Conservation (phyloP, 2,329 filamentous ascomycete genomes). For the Talaromyces amestolkiae region DNA sequence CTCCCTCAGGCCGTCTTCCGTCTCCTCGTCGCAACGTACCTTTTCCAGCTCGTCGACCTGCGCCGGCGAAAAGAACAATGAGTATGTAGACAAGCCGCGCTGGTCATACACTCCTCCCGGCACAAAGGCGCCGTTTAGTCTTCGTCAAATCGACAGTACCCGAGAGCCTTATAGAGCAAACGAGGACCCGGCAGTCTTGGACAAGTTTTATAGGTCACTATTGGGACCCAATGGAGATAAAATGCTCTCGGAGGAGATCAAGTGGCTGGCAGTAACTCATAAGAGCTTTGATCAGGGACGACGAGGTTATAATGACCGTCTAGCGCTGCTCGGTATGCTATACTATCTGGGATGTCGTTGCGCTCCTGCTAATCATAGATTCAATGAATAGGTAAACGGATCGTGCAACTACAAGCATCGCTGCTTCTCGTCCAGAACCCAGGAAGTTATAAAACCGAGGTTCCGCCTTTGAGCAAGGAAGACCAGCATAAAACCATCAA, state of each 20-base stretch:
- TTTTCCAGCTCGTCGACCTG: slow-evolving; percentile 28
- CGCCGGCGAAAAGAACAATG: slow-evolving; percentile 29
- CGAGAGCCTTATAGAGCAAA: slow-evolving; percentile 63
- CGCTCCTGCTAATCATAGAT: neutral
- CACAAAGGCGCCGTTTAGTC: slow-evolving; percentile 65
- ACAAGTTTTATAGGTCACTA: slow-evolving; percentile 73
- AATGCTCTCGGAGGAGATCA: slow-evolving; percentile 82
- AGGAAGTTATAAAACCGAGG: slow-evolving; percentile 31
- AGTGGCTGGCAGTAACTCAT: slow-evolving; percentile 95
- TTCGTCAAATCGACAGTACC: slow-evolving; percentile 33
- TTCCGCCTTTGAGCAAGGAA: slow-evolving; percentile 42
- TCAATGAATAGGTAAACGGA: slow-evolving; percentile 55
- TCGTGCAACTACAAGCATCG: slow-evolving; percentile 63
- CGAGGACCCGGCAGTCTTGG: slow-evolving; percentile 67
- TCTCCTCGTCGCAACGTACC: slow-evolving; percentile 25
- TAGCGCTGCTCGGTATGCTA: slow-evolving; percentile 77
- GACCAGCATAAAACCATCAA: slow-evolving; percentile 64
- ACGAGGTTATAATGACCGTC: slow-evolving; percentile 87
- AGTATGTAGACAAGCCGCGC: slow-evolving; percentile 52
- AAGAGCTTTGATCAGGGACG: slow-evolving; percentile 97
- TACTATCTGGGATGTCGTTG: neutral
- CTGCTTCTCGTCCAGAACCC: slow-evolving; percentile 58
- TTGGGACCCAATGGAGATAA: slow-evolving; percentile 70
- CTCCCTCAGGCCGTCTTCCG: slow-evolving; percentile 17
- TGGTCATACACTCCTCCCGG: slow-evolving; percentile 68